Evolutionary conservation across 2,329 filamentous ascomycete genomes (phyloP), one percentile per base, ranked within the genome.

Genomic region (Colletotrichum destructivum): DNA sequence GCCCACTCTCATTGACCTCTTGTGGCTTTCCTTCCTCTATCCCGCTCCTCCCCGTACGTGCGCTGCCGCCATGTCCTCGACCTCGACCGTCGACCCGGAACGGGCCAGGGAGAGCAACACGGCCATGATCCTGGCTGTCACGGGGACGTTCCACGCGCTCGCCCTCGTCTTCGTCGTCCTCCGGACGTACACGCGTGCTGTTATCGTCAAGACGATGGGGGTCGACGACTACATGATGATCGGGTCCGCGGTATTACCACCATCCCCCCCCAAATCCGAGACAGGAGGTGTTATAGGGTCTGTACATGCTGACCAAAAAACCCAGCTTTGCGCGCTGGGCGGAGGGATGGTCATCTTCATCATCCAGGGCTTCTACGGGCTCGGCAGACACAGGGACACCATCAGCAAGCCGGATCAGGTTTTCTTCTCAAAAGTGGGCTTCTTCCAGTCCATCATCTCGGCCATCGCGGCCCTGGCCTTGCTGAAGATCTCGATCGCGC

Each of bases 381-480:
- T 88, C 9, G 88, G 88, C 11, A 82, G 79, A 60, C 86, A 88
- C 72, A 76, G 79, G 12, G 71, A 78, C 4, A 82, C 82, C 3
- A 78, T 87, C 46, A 72, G 78, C 3, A 65, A 68, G 1, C 38
- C 75, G 1, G 81, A 83, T 55, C 78, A 81, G 16, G 74, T 75
- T 18, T 75, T 76, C 2, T 83, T 85, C 62, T 74, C 78, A 2
- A 83, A 85, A 54, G 82, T 83, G 51, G 79, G 81, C 35, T 88
- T 84, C 73, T 81, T 83, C 59, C 84, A 88, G 71, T 82, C 83
- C 9, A 77, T 89, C 59, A 77, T 86, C 54, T 80, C 85, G 26
- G 83, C 87, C 75, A 69, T 69, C 15, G 71, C 59, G 3, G 71
- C 67, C 0, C 26, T 73, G 26, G 67, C 67, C 7, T 67, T 77